These are phyloP conservation scores for Elaeis oleifera DNA, from an alignment of 202 grass and related monocot genomes.

Conservation along the genomic window DNA sequence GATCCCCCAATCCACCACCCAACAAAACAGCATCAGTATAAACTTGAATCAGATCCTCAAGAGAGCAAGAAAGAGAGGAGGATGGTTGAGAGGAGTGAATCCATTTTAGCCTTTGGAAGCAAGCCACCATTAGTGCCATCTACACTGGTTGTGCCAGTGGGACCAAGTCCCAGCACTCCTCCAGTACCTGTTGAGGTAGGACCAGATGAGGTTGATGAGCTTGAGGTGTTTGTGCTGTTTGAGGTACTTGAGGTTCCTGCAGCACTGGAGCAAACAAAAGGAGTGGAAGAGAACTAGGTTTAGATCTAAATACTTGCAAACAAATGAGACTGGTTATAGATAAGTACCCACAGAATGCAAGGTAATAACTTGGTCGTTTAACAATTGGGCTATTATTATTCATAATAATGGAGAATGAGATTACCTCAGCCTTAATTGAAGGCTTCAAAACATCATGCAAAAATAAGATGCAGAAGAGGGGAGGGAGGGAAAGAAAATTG, in stretches of 20 bases:
- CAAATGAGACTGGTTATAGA: too few species aligned
- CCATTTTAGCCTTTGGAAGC: background rate
- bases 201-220: background rate
- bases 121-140: constrained; percentile 11
- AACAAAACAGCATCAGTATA: background rate
- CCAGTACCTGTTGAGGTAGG: constrained; percentile 3
- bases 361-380: too few species aligned
- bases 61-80: background rate
- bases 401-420: too few species aligned
- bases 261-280: constrained; percentile 2
- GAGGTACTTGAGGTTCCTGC: background rate
- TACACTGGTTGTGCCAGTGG: constrained; percentile 4
- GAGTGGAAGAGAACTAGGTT: too few species aligned
- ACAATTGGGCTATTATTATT: too few species aligned
- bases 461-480: too few species aligned
- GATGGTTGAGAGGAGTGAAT: background rate
- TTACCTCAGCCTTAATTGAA: too few species aligned
- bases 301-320: too few species aligned
- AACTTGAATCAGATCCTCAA: background rate
- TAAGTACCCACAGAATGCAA: too few species aligned
- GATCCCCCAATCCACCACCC: background rate
- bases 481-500: too few species aligned
- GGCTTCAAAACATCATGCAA: too few species aligned
- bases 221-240: background rate
- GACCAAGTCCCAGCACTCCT: constrained; percentile 2